phyloP scores from a whole-genome alignment of 768 basidiomycete genomes.

The Dendrothele bispora region DNA sequence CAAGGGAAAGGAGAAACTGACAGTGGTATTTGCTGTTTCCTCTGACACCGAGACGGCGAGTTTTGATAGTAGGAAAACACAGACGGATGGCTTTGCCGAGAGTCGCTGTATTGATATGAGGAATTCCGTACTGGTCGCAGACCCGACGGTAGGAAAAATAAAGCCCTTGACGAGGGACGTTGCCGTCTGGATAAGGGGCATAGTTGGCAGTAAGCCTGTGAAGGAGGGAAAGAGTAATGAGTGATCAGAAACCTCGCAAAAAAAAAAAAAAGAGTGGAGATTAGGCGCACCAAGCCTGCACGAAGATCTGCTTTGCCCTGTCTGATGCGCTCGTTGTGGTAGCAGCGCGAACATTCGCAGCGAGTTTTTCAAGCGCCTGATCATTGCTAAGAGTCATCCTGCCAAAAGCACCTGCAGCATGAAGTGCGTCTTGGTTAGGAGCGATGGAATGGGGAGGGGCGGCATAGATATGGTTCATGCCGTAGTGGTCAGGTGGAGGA shows the following conservation, averaged over 20 bases:
- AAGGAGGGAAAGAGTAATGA: constrained; percentile 17
- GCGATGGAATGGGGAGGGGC: constrained; percentile 42
- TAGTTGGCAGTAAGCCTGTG: constrained; percentile 85
- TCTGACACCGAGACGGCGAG: constrained; percentile 85
- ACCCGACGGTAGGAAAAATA: constrained; percentile 92
- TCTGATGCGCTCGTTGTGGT: constrained; percentile 92
- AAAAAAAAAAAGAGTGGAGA: constrained; percentile 4
- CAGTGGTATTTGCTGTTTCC: constrained; percentile 98
- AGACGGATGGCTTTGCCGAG: constrained; percentile 92
- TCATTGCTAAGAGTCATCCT: constrained; percentile 76
- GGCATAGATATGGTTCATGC: constrained; percentile 65
- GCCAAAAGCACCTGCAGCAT: constrained; percentile 72
- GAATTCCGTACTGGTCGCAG: constrained; percentile 90
- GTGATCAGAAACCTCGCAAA: constrained; percentile 12
- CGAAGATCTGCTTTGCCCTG: constrained; percentile 89
- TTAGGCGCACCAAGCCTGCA: constrained; percentile 79
- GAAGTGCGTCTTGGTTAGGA: constrained; percentile 53
- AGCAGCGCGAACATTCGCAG: constrained; percentile 82
- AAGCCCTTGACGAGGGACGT: constrained; percentile 90
- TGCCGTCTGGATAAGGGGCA: constrained; percentile 88
- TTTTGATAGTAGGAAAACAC: constrained; percentile 95
- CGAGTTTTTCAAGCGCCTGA: constrained; percentile 81
- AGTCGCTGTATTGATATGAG: constrained; percentile 94
- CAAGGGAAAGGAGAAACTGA: constrained; percentile 42
- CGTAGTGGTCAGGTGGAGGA: constrained; percentile 62